Evolutionary conservation across 2,329 filamentous ascomycete species (phyloP), one percentile per base, ranked within the genome.

Genomic region (Zymoseptoria pseudotritici): DNA sequence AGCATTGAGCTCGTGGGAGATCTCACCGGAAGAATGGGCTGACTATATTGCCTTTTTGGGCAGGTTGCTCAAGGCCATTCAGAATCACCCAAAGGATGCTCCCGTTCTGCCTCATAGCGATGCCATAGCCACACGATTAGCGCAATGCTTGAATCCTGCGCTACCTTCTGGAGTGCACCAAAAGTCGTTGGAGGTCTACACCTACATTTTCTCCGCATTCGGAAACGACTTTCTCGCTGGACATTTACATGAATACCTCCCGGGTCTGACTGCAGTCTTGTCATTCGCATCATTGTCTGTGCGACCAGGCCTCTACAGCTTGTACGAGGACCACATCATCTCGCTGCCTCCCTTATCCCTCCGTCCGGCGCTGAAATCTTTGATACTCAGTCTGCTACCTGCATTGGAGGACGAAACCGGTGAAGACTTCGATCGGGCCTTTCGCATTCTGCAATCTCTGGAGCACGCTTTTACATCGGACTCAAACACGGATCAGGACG

Each of bases 21-120:
- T 90, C 17, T 86, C 91, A 29, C 81, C 97, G 67, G 91, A 97
- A 76, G 94, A 99, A 85, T 99, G 94, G 94, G 94, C 95, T 54
- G 94, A 99, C 77, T 99, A 99, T 73, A 99, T 99, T 70, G 96
- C 93, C 19, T 99, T 97, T 73, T 79, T 99, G 58, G 95, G 90
- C 72, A 86, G 91, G 63, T 81, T 99, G 54, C 80, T 96, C 63
- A 97, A 97, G 85, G 91, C 93, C 46, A 82, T 99, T 21, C 94
- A 99, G 83, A 85, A 89, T 52, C 90, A 92, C 65, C 90, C 90
- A 22, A 78, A 87, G 52, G 86, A 85, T 60, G 83, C 86, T 58
- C 82, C 84, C 8, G 78, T 86, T 36, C 86, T 99, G 60, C 93
- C 94, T 11, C 86, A 92, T 69, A 96, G 92, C 77, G 80, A 84